Conservation (phyloP, 768 basidiomycete genomes). For the Kwoniella europaea region DNA sequence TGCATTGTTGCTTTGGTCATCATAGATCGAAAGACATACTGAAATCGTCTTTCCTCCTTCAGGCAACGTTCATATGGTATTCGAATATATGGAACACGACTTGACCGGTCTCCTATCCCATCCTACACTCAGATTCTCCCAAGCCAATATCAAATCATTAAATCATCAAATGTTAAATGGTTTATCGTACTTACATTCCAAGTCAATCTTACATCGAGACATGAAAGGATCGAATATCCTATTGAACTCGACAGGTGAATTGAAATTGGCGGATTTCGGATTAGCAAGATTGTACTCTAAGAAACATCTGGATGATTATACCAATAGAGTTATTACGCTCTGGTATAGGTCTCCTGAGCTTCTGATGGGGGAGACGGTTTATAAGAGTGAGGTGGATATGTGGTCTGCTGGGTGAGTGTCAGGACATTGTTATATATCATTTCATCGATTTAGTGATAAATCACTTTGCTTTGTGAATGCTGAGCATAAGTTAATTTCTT, state of each 20-base stretch:
- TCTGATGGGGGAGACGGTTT: constrained; percentile 90
- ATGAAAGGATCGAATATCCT: constrained; percentile 99
- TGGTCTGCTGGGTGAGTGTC: constrained; percentile 92
- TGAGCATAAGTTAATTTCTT: background rate
- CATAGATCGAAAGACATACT: background rate
- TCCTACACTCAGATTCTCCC: constrained; percentile 79
- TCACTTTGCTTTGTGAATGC: too few species aligned
- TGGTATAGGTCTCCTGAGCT: constrained; percentile 98
- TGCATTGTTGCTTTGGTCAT: too few species aligned
- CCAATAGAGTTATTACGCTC: constrained; percentile 97
- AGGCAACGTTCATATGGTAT: constrained; percentile 99
- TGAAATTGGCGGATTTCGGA: constrained; percentile 97
- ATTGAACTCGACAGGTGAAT: constrained; percentile 83
- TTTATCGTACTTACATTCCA: constrained; percentile 90
- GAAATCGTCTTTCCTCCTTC: constrained; percentile 20
- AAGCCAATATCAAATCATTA: constrained; percentile 91
- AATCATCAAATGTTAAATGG: constrained; percentile 95
- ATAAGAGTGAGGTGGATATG: constrained; percentile 97
- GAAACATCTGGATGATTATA: constrained; percentile 86
- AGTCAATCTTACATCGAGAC: constrained; percentile 95
- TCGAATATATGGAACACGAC: constrained; percentile 99
- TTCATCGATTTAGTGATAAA: too few species aligned
- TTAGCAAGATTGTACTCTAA: constrained; percentile 96
- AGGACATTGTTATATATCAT: too few species aligned
- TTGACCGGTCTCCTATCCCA: constrained; percentile 92